Conservation (phyloP, 1,139 yeast species). For the Suhomyces anneliseae region DNA sequence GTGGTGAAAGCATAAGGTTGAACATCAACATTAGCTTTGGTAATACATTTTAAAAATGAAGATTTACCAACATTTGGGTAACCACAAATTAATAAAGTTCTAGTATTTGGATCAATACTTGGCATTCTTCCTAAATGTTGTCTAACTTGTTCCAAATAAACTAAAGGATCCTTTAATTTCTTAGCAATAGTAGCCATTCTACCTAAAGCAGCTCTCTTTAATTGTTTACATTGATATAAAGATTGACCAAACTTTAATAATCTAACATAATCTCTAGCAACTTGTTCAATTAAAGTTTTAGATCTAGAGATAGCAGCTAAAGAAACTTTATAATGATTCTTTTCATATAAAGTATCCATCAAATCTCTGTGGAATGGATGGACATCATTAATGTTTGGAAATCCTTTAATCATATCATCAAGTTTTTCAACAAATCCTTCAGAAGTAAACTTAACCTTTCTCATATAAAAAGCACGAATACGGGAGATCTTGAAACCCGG, state of each 20-base stretch:
- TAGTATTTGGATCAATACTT: constrained; percentile 95
- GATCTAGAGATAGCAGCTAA: constrained; percentile 94
- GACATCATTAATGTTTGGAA: constrained; percentile 95
- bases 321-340: constrained; percentile 97
- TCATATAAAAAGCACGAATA: constrained; percentile 96
- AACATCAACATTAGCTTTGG: constrained; percentile 98
- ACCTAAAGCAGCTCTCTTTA: constrained; percentile 97
- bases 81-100: constrained; percentile 96
- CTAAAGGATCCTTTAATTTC: constrained; percentile 89
- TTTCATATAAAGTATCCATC: constrained; percentile 96
- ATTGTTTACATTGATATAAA: constrained; percentile 95
- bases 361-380: constrained; percentile 98
- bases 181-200: constrained; percentile 98
- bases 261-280: constrained; percentile 90
- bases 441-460: constrained; percentile 93
- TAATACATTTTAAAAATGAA: constrained; percentile 86
- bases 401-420: constrained; percentile 77
- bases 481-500: constrained; percentile 96
- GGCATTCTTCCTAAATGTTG: constrained; percentile 99
- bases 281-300: constrained; percentile 91
- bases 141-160: constrained; percentile 95
- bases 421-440: constrained; percentile 95
- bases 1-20: constrained; percentile 99
- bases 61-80: constrained; percentile 99
- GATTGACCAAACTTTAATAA: constrained; percentile 96